Conservation (phyloP, 2,329 filamentous ascomycete genomes). For the Phialophora tarda region DNA sequence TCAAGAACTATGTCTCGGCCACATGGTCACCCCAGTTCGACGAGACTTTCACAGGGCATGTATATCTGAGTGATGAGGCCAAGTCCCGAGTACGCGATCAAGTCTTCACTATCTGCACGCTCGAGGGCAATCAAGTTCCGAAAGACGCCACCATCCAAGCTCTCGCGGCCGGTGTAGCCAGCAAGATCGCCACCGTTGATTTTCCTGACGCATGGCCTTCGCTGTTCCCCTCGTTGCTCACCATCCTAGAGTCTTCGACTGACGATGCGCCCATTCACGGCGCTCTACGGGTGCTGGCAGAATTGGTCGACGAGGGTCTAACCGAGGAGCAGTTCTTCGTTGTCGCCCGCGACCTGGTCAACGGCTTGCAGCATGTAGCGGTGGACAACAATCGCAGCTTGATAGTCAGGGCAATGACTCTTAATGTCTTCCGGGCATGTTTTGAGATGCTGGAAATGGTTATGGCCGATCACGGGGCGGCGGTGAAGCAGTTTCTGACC, state of each 20-base stretch:
- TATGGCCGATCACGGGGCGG: slow-evolving; percentile 85
- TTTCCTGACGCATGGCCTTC: slow-evolving; percentile 96
- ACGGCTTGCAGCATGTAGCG: slow-evolving; percentile 80
- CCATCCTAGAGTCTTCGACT: slow-evolving; percentile 72
- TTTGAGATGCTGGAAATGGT: slow-evolving; percentile 98
- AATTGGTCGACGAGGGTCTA: slow-evolving; percentile 91
- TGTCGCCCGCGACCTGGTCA: slow-evolving; percentile 83
- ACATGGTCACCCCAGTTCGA: slow-evolving; percentile 82
- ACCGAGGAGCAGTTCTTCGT: slow-evolving; percentile 94
- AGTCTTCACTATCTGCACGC: slow-evolving; percentile 77
- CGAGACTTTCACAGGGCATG: slow-evolving; percentile 66
- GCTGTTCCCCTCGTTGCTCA: slow-evolving; percentile 79
- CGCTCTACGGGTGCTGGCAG: slow-evolving; percentile 82
- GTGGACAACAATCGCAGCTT: slow-evolving; percentile 75
- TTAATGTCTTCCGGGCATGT: slow-evolving; percentile 87
- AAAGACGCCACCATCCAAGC: slow-evolving; percentile 33
- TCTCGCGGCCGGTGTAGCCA: slow-evolving; percentile 78
- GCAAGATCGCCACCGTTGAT: slow-evolving; percentile 91
- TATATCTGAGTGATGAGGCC: slow-evolving; percentile 73
- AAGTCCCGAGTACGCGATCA: slow-evolving; percentile 75
- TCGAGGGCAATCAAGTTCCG: slow-evolving; percentile 57
- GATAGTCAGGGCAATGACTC: slow-evolving; percentile 78
- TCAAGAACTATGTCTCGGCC: slow-evolving; percentile 81
- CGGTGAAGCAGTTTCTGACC: slow-evolving; percentile 87
- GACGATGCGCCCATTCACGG: slow-evolving; percentile 84